Evolutionary conservation across 1,139 yeast species (phyloP).

Genomic region (Pichia sp.): DNA sequence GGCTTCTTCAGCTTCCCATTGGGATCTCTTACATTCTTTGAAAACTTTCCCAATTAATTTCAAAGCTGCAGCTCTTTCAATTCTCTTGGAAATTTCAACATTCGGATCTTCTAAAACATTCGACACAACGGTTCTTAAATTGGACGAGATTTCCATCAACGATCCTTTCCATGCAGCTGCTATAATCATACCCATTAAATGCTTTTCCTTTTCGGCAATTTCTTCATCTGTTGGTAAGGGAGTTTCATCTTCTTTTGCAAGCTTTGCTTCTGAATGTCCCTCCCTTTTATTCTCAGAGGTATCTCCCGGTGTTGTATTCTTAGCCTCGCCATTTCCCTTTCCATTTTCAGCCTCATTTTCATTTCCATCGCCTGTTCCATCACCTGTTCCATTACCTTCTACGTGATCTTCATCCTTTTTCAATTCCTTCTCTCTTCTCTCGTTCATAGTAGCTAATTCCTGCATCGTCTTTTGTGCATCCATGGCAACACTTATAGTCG

Average conservation of each 20-base stretch:
- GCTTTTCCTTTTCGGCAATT: constrained; percentile 77
- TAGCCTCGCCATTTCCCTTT: constrained; percentile 29
- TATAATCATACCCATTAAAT: constrained; percentile 79
- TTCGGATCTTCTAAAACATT: constrained; percentile 50
- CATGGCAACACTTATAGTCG: constrained; percentile 76
- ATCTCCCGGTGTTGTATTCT: constrained; percentile 6
- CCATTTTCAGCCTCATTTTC: constrained; percentile 18
- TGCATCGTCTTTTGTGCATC: constrained; percentile 92
- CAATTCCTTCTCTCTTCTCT: constrained; percentile 39
- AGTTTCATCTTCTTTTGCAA: constrained; percentile 31
- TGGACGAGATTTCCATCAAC: constrained; percentile 81
- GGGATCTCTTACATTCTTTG: constrained; percentile 56
- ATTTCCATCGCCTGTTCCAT: neutral
- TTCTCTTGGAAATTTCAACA: constrained; percentile 45
- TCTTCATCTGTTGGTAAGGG: constrained; percentile 69
- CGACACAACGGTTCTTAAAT: constrained; percentile 82
- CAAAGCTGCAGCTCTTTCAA: constrained; percentile 76
- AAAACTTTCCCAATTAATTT: constrained; percentile 69
- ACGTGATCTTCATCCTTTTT: constrained; percentile 14
- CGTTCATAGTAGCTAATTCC: constrained; percentile 67
- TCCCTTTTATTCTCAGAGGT: neutral
- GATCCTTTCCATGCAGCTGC: constrained; percentile 98
- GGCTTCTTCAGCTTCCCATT: constrained; percentile 87
- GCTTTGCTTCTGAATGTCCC: neutral
- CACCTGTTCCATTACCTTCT: constrained; percentile 3